Conservation (phyloP, 495 filamentous ascomycete genomes). For the Wilcoxina mikolae region DNA sequence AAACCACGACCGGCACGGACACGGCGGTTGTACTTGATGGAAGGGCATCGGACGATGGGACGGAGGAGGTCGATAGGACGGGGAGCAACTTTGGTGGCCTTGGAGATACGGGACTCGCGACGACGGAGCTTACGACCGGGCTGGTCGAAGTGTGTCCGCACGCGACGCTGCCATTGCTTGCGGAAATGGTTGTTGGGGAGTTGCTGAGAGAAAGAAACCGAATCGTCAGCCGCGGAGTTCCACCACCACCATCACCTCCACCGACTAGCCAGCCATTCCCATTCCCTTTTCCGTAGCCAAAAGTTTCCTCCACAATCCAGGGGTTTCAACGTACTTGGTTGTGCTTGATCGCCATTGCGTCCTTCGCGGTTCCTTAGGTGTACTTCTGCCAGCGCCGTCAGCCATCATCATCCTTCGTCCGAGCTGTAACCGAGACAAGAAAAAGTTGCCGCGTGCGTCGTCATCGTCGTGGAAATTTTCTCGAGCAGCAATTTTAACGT, state of each 20-base stretch:
- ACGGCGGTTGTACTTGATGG: conserved; percentile 96
- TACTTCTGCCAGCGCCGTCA: neutral
- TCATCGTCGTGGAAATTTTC: neutral
- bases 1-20: conserved; percentile 93
- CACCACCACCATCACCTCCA: neutral
- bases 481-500: neutral
- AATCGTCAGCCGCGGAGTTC: neutral
- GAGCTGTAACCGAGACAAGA: neutral
- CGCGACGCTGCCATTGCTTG: conserved; percentile 99
- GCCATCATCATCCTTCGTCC: neutral
- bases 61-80: conserved; percentile 94
- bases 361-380: conserved; percentile 7
- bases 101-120: conserved; percentile 72
- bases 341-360: conserved; percentile 80
- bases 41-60: conserved; percentile 87
- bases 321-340: conserved; percentile 47
- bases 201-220: conserved; percentile 35
- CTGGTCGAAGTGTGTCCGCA: conserved; percentile 98
- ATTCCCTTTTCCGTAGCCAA: neutral
- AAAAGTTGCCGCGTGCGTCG: neutral
- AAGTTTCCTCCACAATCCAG: neutral
- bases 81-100: conserved; percentile 87
- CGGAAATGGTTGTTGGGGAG: conserved; percentile 99
- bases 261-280: conserved; percentile 7
- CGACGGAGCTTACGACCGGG: conserved; percentile 86